phyloP scores from a whole-genome alignment of 1,139 yeast species.

The Entelexis paramagnoliae region DNA sequence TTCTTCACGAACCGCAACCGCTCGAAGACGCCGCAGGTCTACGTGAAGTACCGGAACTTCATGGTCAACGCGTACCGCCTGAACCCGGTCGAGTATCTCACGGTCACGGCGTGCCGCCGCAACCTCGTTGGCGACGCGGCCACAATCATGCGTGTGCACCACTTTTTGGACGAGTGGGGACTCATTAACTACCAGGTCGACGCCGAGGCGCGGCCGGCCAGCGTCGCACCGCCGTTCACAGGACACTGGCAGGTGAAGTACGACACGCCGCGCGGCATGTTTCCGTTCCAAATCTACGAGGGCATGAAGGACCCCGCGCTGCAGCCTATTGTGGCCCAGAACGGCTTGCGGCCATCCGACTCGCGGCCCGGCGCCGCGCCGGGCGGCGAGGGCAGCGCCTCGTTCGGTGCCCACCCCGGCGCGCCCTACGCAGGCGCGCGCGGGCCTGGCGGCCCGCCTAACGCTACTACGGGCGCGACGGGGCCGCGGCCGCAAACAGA shows the following conservation, averaged over 20 bases:
- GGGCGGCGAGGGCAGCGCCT: not conserved
- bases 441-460: not conserved
- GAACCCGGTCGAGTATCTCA: slow-evolving; percentile 85
- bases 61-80: slow-evolving; percentile 87
- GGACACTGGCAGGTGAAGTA: slow-evolving; percentile 42
- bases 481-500: not conserved
- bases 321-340: slow-evolving; percentile 11
- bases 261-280: slow-evolving; percentile 90
- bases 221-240: slow-evolving; percentile 58
- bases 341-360: not conserved
- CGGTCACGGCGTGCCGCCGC: slow-evolving; percentile 89
- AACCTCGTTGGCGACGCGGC: slow-evolving; percentile 96
- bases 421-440: not conserved
- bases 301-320: slow-evolving; percentile 30
- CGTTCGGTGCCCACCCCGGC: not conserved
- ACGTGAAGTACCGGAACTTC: slow-evolving; percentile 80
- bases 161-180: slow-evolving; percentile 92
- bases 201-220: slow-evolving; percentile 58
- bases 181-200: slow-evolving; percentile 89
- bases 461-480: not conserved
- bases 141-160: slow-evolving; percentile 78
- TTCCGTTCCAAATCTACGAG: slow-evolving; percentile 62
- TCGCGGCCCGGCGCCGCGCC: not conserved
- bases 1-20: slow-evolving; percentile 67
- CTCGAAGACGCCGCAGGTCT: slow-evolving; percentile 81